Conservation (phyloP, 306 rosid genomes). For the Quercus suber region DNA sequence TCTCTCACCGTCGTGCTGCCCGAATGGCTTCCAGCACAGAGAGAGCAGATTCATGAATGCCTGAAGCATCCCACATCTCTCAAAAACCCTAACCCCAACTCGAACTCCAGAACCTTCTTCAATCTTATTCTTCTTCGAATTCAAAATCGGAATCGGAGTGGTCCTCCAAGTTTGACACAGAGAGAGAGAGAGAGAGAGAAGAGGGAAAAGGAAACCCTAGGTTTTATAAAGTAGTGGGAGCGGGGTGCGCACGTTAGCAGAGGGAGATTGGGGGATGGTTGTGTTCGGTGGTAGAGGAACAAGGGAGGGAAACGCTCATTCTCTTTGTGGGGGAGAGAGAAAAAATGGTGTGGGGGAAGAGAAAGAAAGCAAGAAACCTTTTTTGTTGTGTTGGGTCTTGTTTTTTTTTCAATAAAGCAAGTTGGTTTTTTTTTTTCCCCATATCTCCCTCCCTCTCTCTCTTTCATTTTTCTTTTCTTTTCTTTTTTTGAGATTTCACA, state of each 20-base stretch:
- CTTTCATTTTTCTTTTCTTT: neutral
- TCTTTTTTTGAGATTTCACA: neutral
- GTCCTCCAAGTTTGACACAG: slow-evolving; percentile 17
- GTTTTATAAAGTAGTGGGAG: slow-evolving; percentile 6
- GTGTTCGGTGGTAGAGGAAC: slow-evolving; percentile 85
- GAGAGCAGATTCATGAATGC: slow-evolving; percentile 88
- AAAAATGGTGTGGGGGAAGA: slow-evolving; percentile 47
- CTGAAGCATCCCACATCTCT: slow-evolving; percentile 93
- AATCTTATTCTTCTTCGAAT: neutral
- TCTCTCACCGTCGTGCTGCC: slow-evolving; percentile 36
- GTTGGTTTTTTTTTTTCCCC: neutral
- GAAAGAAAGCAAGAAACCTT: neutral
- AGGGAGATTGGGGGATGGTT: slow-evolving; percentile 22
- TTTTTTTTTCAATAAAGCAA: neutral
- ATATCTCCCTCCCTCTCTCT: no score
- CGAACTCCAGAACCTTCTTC: slow-evolving; percentile 29
- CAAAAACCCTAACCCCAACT: slow-evolving; percentile 62
- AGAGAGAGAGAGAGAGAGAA: slow-evolving; percentile 10
- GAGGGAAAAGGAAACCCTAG: slow-evolving; percentile 9
- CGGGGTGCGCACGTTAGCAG: slow-evolving; percentile 31
- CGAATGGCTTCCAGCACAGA: slow-evolving; percentile 80
- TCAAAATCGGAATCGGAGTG: neutral
- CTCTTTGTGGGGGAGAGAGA: slow-evolving; percentile 41
- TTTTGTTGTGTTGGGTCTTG: slow-evolving; percentile 29
- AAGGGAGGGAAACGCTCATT: slow-evolving; percentile 33